Evolutionary conservation across 2,329 filamentous ascomycete species (phyloP).

Genomic region (Raffaelea ambrosiae): DNA sequence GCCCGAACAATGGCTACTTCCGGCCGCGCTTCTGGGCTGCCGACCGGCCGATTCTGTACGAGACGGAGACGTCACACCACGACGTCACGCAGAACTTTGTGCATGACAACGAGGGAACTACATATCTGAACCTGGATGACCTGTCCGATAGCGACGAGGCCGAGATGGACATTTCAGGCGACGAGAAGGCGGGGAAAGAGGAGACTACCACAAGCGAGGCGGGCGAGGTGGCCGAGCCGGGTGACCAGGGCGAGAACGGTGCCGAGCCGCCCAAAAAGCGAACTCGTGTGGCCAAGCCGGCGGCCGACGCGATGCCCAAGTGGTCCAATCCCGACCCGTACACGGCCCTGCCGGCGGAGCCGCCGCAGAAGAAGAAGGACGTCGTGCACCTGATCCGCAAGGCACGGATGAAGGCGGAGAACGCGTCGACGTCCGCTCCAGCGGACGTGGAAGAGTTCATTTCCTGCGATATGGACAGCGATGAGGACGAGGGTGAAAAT

Average conservation of each 20-base stretch:
- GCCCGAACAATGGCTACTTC: conserved; percentile 1
- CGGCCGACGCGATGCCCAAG: conserved; percentile 43
- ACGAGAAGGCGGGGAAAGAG: conserved; percentile 16
- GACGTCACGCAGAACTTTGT: conserved; percentile 38
- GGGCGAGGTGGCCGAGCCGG: conserved; percentile 15
- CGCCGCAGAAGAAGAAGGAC: conserved; percentile 72
- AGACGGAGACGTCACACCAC: conserved; percentile 24
- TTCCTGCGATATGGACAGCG: conserved; percentile 64
- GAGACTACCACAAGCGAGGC: conserved; percentile 24
- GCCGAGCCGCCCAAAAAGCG: conserved; percentile 11
- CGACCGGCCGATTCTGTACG: conserved; percentile 41
- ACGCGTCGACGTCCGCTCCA: conserved; percentile 37
- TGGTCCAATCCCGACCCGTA: conserved; percentile 98
- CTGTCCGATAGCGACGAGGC: conserved; percentile 56
- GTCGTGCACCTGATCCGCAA: conserved; percentile 90
- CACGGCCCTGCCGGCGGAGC: conserved; percentile 67
- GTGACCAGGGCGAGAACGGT: conserved; percentile 24
- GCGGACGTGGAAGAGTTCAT: conserved; percentile 76
- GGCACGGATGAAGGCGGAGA: conserved; percentile 56
- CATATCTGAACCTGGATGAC: conserved; percentile 47
- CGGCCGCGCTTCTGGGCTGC: conserved; percentile 30
- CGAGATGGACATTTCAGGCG: conserved; percentile 55
- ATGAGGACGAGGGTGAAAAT: conserved; percentile 21
- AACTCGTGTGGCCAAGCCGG: conserved; percentile 2
- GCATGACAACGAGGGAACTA: conserved; percentile 35